Base-by-base conservation (phyloP, 108 stramenopile species). In the Craspedostauros australis region DNA sequence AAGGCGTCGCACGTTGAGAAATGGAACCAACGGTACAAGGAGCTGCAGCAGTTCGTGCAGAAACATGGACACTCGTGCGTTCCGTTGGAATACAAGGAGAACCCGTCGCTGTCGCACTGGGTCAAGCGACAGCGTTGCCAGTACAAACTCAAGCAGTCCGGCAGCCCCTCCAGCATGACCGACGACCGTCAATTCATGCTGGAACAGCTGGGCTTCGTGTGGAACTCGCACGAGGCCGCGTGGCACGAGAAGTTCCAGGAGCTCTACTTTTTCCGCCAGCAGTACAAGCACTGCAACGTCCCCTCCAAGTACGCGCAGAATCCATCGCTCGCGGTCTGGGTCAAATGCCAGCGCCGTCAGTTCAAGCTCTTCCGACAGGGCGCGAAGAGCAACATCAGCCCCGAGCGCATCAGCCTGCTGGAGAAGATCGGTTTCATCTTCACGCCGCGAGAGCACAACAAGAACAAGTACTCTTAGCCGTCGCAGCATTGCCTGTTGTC, bases 361-460 rank as follows among this genome's bases (percentile, higher is more conserved):
- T 72, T 72, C 62, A 72, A 73, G 39, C 60, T 75, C 11, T 72
- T 62, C 16, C 24, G 57, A 30, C 66, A 74, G 16, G 72, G 68
- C 38, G 68, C 71, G 48, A 27, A 39, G 12, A 57, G 53, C 9
- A 51, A 67, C 16, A 74, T 79, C 70, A 71, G 61, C 25, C 52
- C 47, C 9, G 73, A 79, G 19, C 59, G 77, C 14, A 67, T 67
- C 1, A 8, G 31, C 9, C 23, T 54, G 42, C 51, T 79, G 48
- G 73, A 80, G 22, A 46, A 67, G 29, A 48, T 75, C 42, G 78
- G 78, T 3, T 80, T 80, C 50, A 50, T 62, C 28, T 80, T n/a
- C n/a, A n/a, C n/a, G n/a, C n/a, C n/a, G n/a, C n/a, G n/a, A n/a
- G n/a, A n/a, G n/a, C n/a, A n/a, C n/a, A n/a, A n/a, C n/a, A n/a